Conservation (phyloP, 768 basidiomycete genomes). For the Mrakia hoshinonis region DNA sequence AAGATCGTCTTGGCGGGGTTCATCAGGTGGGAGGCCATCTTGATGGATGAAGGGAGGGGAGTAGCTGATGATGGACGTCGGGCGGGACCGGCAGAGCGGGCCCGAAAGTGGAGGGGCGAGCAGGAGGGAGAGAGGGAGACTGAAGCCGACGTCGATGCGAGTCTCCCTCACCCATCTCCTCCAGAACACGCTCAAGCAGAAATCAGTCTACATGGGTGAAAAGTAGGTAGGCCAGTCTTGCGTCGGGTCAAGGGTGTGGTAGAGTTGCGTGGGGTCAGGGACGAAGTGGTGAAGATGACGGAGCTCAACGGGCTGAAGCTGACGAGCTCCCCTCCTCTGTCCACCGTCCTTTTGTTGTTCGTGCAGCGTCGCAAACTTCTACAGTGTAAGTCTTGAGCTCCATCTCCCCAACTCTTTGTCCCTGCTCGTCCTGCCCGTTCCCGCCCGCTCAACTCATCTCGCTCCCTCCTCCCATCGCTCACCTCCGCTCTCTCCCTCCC, state of each 20-base stretch:
- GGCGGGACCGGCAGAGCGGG: neutral
- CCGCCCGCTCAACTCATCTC: neutral
- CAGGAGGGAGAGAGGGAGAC: neutral
- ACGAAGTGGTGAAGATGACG: too few relatives aligned
- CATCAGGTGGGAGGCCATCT: neutral
- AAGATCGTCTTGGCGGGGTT: neutral
- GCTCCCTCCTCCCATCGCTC: neutral
- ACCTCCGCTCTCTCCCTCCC: neutral
- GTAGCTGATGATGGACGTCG: neutral
- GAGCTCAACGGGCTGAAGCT: neutral
- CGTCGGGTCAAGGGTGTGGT: neutral
- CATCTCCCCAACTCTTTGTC: too few relatives aligned
- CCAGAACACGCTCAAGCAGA: neutral
- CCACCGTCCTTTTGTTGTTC: neutral
- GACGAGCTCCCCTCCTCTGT: neutral
- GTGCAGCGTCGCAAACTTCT: conserved; percentile 22
- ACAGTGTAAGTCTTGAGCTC: neutral
- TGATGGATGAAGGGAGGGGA: neutral
- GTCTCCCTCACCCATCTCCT: neutral
- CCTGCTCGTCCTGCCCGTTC: neutral
- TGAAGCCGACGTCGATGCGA: conserved; percentile 10
- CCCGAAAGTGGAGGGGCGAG: neutral
- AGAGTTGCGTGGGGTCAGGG: neutral
- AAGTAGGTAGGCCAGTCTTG: conserved; percentile 4
- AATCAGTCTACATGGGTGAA: conserved; percentile 24